Base-by-base conservation (phyloP, 2,329 filamentous ascomycete genomes). In the Piedraia hortae region DNA sequence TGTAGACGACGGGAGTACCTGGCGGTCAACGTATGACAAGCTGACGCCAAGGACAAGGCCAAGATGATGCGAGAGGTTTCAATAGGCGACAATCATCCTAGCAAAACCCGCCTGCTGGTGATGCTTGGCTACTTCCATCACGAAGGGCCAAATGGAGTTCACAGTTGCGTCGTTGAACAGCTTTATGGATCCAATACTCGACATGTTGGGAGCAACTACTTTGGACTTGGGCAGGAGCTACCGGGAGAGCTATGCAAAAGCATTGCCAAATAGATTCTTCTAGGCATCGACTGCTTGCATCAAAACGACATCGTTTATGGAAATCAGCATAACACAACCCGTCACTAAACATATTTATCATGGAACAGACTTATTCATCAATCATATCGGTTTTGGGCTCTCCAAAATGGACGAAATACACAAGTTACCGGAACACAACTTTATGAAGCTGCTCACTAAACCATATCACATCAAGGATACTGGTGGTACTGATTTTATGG, bases 121-220 rank as follows among this genome's bases (percentile, higher is more conserved):
- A 10, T 21, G n/a, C 6, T 22, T 5, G 11, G 18, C 4, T 4
- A 17, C 13, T 22, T 22, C 10, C n/a, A 10, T 5, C 12, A 9
- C 12, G 21, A 22, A 4, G 21, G 21, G 10, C 21, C 21, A 4
- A 22, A 22, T 10, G 21, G 21, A 3, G 18, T 6, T 11, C 21
- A 22, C 12, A 12, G 10, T n/a, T 22, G 21, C 15, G 11, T 22
- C 14, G 9, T 11, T 2, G 10, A 12, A 22, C 6, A 18, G 2
- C 6, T 8, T 6, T 22, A n/a, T 10, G 4, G 11, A 7, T n/a
- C n/a, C n/a, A n/a, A n/a, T n/a, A n/a, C n/a, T n/a, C n/a, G n/a
- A n/a, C n/a, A n/a, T n/a, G n/a, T n/a, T n/a, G n/a, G n/a, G n/a
- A n/a, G n/a, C n/a, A n/a, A n/a, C n/a, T n/a, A n/a, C n/a, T n/a